Conservation (phyloP, 768 basidiomycete species). For the Kwoniella newhampshirensis region DNA sequence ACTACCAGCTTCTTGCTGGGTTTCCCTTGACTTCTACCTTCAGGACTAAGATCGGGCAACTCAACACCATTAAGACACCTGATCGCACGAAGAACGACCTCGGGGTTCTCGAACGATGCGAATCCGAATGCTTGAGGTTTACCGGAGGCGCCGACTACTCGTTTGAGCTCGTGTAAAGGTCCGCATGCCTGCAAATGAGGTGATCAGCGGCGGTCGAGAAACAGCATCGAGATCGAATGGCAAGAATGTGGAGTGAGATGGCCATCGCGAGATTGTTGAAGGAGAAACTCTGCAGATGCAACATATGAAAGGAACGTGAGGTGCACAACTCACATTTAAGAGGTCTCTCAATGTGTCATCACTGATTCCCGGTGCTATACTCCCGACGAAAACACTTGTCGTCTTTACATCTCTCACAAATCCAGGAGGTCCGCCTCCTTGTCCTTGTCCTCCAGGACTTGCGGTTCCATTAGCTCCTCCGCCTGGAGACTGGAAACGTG, state of each 20-base stretch:
- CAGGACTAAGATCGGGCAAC: conserved; percentile 60
- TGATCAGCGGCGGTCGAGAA: neutral
- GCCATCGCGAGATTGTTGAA: too few species aligned
- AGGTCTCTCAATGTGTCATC: conserved; percentile 77
- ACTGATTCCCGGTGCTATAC: conserved; percentile 88
- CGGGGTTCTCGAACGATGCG: conserved; percentile 91
- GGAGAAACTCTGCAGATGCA: too few species aligned
- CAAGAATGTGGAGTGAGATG: neutral
- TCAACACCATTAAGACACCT: conserved; percentile 65
- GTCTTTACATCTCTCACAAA: conserved; percentile 58
- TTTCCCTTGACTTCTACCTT: conserved; percentile 57
- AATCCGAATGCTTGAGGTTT: conserved; percentile 97
- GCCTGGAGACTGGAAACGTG: conserved; percentile 16
- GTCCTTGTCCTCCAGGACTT: neutral
- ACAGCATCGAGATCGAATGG: neutral
- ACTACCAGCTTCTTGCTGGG: conserved; percentile 68
- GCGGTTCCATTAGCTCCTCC: neutral
- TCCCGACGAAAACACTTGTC: conserved; percentile 83
- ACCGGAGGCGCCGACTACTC: conserved; percentile 85
- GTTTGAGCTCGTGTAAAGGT: conserved; percentile 82
- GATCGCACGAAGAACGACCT: conserved; percentile 77
- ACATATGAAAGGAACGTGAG: neutral
- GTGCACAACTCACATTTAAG: conserved; percentile 63
- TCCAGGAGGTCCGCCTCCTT: conserved; percentile 29
- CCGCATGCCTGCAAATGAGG: conserved; percentile 72